Evolutionary conservation across 2,329 filamentous ascomycete species (phyloP), one percentile per base, ranked within the genome.

Genomic region (Xylariaceae sp.): DNA sequence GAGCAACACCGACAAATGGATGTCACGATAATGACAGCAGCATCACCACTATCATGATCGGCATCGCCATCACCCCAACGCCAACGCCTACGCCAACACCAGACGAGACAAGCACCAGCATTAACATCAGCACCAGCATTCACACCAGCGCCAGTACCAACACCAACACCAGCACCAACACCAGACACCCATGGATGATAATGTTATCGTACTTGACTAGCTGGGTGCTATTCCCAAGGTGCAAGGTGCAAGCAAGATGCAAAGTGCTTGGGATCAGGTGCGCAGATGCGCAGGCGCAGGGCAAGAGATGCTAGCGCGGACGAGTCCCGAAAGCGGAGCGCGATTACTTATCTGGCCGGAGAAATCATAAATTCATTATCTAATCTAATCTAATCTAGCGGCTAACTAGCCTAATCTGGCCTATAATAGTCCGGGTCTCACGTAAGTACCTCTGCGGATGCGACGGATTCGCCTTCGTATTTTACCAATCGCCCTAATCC

Each of bases 271-370:
- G 23, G 23, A 30, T 30, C 23, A 30, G 23, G 23, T 44, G 37
- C 7, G 11, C 18, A 45, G 49, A 53, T 35, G 10, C 4, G 48
- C 35, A 51, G n/a, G 9, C 41, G n/a, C 5, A n/a, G 41, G 41
- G 37, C 11, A 41, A 9, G 37, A 41, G 37, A 41, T 30, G 37
- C 37, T 41, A 51, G 23, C 49, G 34, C 56, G 15, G 45, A 3
- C 51, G 56, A 56, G 58, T 58, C 48, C 61, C 61, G 58, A 63
- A 59, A 58, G 56, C 61, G 61, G 61, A 63, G 58, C 47, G 52
- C 35, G 53, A 34, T n/a, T 10, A 11, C 18, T 13, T 48, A 57
- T 55, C 37, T 41, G 8, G 8, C 37, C 37, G 34, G 58, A 39
- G 58, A 55, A n/a, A 58, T 53, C 53, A 18, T 47, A 15, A 34